These are phyloP conservation scores for Musa schizocarpa DNA, from an alignment of 176 grass and related monocot species.

Conservation along the genomic window DNA sequence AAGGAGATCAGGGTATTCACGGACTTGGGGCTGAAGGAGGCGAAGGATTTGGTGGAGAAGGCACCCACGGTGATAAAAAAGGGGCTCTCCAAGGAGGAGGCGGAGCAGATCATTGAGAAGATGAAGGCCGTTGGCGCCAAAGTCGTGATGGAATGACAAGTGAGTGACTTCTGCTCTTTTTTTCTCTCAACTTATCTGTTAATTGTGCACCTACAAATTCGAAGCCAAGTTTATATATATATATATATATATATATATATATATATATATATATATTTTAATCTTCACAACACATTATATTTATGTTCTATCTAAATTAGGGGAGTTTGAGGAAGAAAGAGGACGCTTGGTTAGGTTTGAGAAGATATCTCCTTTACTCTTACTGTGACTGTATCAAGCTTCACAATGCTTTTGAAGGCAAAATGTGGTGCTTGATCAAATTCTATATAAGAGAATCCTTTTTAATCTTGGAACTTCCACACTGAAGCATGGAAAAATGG, in stretches of 20 bases:
- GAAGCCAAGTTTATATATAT: background rate
- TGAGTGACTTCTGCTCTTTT: background rate
- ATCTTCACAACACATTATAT: slow-evolving; percentile 5
- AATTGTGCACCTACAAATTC: background rate
- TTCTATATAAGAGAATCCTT: background rate
- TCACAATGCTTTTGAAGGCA: background rate
- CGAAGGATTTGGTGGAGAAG: slow-evolving; percentile 95
- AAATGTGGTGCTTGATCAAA: background rate
- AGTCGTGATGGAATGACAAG: slow-evolving; percentile 65
- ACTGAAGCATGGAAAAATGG: background rate
- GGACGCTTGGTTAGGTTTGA: background rate
- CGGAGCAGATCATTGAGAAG: slow-evolving; percentile 61
- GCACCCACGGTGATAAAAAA: slow-evolving; percentile 65
- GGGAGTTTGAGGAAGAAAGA: background rate
- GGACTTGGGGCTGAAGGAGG: slow-evolving; percentile 87
- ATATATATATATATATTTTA: background rate
- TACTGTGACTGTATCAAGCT: background rate
- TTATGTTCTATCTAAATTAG: background rate
- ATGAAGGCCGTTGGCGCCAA: slow-evolving; percentile 88
- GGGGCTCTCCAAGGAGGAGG: slow-evolving; percentile 79
- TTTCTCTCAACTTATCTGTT: background rate
- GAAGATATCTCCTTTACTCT: background rate
- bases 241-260: background rate
- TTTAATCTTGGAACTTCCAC: background rate
- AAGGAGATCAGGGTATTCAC: slow-evolving; percentile 91